Percentiles rank a stretch among this genome's conserved stretches.
Evolutionary conservation across 2,329 filamentous ascomycete genomes (phyloP).

Genomic region (Arthrinium puccinioides): DNA sequence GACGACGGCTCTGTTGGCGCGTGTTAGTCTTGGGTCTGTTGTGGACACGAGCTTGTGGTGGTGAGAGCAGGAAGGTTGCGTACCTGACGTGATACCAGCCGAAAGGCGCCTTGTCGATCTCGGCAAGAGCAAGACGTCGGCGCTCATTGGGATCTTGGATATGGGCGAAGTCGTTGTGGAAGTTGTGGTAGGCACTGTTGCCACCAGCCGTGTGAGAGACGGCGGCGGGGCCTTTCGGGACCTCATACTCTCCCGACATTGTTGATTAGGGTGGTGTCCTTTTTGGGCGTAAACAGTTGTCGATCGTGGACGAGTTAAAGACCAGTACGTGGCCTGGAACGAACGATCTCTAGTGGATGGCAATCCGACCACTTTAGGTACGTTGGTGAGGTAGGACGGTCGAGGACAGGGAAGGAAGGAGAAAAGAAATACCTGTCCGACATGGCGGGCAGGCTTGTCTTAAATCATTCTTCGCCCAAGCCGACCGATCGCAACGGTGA

Average conservation of each 20-base stretch:
- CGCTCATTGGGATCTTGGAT: conserved; percentile 70
- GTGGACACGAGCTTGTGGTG: too few species aligned
- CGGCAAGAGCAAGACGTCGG: conserved; percentile 68
- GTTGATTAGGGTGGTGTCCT: too few species aligned
- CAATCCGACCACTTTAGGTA: too few species aligned
- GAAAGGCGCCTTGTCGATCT: conserved; percentile 76
- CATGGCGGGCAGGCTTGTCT: background rate
- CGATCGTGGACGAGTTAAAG: too few species aligned
- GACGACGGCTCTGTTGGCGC: conserved; percentile 52
- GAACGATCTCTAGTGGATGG: too few species aligned
- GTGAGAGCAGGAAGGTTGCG: too few species aligned
- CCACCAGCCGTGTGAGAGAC: conserved; percentile 50
- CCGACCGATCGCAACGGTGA: too few species aligned
- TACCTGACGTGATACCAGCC: conserved; percentile 72
- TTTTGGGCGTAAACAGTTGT: too few species aligned
- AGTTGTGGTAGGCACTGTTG: conserved; percentile 52
- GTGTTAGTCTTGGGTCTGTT: conserved; percentile 8
- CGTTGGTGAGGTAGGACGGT: conserved; percentile 2
- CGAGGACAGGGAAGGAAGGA: conserved; percentile 2
- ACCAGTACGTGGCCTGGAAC: too few species aligned
- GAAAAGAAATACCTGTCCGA: background rate
- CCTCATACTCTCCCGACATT: conserved; percentile 4
- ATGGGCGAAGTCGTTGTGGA: conserved; percentile 63
- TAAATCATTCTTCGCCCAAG: background rate
- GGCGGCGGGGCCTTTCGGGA: background rate